Evolutionary conservation across 257 asterid species (phyloP).

Genomic region (Rauvolfia tetraphylla): DNA sequence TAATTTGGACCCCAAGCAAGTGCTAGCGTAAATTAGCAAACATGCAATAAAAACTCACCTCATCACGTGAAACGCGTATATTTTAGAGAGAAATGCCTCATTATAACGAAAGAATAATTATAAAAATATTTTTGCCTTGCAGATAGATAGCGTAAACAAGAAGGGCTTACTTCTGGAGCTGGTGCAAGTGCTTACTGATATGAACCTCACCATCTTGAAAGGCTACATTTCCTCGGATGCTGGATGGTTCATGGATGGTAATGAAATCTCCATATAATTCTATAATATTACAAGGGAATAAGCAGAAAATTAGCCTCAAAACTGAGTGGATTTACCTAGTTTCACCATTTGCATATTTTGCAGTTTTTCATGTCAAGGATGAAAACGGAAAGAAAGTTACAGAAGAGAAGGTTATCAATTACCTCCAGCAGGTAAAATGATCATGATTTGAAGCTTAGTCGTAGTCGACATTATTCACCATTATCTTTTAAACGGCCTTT

Average conservation of each 20-base stretch:
- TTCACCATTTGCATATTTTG: constrained; percentile 1
- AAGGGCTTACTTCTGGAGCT: constrained; percentile 69
- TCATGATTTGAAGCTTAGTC: background rate
- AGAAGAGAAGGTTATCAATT: constrained; percentile 55
- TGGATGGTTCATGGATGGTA: constrained; percentile 88
- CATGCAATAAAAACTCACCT: background rate
- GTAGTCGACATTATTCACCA: background rate
- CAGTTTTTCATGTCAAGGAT: constrained; percentile 76
- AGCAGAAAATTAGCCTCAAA: too few species aligned
- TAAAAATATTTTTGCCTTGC: too few species aligned
- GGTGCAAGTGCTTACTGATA: constrained; percentile 67
- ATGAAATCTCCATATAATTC: too few species aligned
- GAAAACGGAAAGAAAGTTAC: constrained; percentile 58
- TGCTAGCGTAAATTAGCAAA: background rate
- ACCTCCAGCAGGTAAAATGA: constrained; percentile 54
- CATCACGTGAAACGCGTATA: background rate
- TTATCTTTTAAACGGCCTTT: background rate
- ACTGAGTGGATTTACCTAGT: background rate
- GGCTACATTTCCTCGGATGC: constrained; percentile 79
- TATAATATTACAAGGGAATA: too few species aligned
- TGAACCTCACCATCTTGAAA: constrained; percentile 64
- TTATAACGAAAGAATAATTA: too few species aligned
- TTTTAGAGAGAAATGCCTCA: too few species aligned
- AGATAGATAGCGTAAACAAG: constrained; percentile 69
- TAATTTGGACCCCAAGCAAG: constrained; percentile 3